Evolutionary conservation across 192 early-diverging fungal species (phyloP), one percentile per base, ranked within the genome.

Genomic region (Backusella mclennaniae): DNA sequence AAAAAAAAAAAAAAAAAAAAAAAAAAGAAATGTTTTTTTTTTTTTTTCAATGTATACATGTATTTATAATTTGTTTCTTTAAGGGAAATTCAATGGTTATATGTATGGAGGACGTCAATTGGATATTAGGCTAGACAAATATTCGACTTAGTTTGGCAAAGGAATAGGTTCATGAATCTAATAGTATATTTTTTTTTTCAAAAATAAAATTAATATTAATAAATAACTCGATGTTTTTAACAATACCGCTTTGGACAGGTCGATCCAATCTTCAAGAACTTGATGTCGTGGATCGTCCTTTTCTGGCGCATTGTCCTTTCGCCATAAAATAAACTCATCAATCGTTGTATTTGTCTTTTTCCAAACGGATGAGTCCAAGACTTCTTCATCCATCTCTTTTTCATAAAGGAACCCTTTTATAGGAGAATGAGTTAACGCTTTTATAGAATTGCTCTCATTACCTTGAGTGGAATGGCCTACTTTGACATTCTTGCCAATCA

Each of bases 21-120:
- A n/a, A n/a, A n/a, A n/a, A n/a, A n/a, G n/a, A n/a, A n/a, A n/a
- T n/a, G n/a, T n/a, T n/a, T n/a, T 0, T 19, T 31, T 31, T 31
- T 33, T 33, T 33, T 33, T 33, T 33, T 33, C 2, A 33, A 3
- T 26, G 26, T 26, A 33, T 33, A 33, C 1, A 33, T 33, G 33
- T 33, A 33, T 33, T 33, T 33, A 33, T 33, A 33, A 33, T 33
- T 33, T 33, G 33, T 3, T 33, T 33, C 33, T 33, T 33, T 3
- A 33, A 33, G 85, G 79, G 26, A 85, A 85, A 79, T 87, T 87
- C 76, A 73, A 85, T 71, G 86, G 86, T n/a, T 87, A 85, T 46
- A 73, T 84, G 33, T 87, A 87, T 71, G 86, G 86, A 23, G 86
- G 86, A 11, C 79, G 86, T 23, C 38, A 71, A 35, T 76, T 87